phyloP scores from a whole-genome alignment of 192 early-diverging fungal species.

The Cetraspora pellucida region DNA sequence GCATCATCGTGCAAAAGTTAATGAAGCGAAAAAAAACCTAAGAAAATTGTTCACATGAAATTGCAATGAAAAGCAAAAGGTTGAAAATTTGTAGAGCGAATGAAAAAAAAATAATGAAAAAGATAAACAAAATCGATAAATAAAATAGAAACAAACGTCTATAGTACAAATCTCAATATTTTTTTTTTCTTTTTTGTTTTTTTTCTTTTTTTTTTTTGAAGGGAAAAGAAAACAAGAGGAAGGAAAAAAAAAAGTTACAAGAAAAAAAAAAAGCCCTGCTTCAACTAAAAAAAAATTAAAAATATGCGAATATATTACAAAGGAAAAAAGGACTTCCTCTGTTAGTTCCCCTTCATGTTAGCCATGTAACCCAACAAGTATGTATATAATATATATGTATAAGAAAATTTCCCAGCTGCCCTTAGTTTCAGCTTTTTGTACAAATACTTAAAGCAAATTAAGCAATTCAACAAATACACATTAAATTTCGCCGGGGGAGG shows the following conservation, averaged over 20 bases:
- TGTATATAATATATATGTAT: conserved; percentile 17
- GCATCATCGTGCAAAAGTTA: too few relatives aligned
- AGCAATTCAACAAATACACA: neutral
- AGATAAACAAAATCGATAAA: too few relatives aligned
- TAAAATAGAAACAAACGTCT: too few relatives aligned
- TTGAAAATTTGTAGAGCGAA: too few relatives aligned
- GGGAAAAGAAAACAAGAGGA: too few relatives aligned
- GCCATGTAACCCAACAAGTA: neutral
- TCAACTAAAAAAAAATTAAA: conserved; percentile 11
- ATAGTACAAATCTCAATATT: too few relatives aligned
- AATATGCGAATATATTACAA: conserved; percentile 7
- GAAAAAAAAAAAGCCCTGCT: conserved; percentile 14
- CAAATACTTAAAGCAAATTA: neutral
- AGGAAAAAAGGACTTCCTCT: conserved; percentile 20
- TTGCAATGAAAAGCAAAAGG: too few relatives aligned
- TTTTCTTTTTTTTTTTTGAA: too few relatives aligned
- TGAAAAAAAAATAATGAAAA: too few relatives aligned
- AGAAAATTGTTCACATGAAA: too few relatives aligned
- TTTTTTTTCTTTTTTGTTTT: too few relatives aligned
- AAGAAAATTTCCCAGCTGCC: neutral
- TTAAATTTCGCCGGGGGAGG: conserved; percentile 4
- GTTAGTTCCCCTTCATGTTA: conserved; percentile 10
- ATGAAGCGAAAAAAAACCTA: too few relatives aligned
- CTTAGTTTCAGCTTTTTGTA: conserved; percentile 2
- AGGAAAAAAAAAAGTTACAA: conserved; percentile 9